These are phyloP conservation scores for Lyophyllum semitale DNA, from an alignment of 768 basidiomycete genomes.

Conservation along the genomic window DNA sequence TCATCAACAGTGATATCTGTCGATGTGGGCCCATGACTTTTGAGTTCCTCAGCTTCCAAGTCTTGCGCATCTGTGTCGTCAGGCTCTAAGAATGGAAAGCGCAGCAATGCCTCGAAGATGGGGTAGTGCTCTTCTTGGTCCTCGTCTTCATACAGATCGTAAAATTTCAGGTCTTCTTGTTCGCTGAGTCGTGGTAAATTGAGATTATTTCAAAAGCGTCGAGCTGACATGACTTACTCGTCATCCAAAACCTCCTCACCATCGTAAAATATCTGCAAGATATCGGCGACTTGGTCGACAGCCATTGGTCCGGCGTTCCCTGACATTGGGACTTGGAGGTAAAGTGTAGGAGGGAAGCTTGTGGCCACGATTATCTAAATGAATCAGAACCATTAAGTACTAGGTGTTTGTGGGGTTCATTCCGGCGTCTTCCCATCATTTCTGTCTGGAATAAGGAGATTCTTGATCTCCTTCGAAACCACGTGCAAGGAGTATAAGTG, in stretches of 20 bases:
- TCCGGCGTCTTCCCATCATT: background rate
- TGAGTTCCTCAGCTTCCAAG: background rate
- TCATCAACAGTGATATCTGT: background rate
- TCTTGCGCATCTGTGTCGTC: background rate
- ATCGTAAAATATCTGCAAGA: conserved; percentile 1
- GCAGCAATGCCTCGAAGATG: background rate
- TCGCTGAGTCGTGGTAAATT: background rate
- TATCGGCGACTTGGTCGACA: conserved; percentile 2
- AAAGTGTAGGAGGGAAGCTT: background rate
- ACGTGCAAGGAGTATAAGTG: background rate
- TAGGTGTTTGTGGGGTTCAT: background rate
- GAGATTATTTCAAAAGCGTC: too few relatives aligned
- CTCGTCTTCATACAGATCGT: conserved; percentile 1
- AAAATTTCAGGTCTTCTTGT: conserved; percentile 7
- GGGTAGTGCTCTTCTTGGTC: background rate
- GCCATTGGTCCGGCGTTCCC: background rate
- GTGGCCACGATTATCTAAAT: background rate
- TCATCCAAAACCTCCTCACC: background rate
- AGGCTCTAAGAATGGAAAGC: too few relatives aligned
- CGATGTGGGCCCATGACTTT: background rate
- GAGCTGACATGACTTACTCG: background rate
- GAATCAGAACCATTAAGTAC: background rate
- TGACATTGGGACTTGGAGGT: background rate
- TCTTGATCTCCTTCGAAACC: background rate
- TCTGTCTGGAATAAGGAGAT: background rate